Base-by-base conservation (phyloP, 1,139 yeast species). In the Zygoascus meyerae region DNA sequence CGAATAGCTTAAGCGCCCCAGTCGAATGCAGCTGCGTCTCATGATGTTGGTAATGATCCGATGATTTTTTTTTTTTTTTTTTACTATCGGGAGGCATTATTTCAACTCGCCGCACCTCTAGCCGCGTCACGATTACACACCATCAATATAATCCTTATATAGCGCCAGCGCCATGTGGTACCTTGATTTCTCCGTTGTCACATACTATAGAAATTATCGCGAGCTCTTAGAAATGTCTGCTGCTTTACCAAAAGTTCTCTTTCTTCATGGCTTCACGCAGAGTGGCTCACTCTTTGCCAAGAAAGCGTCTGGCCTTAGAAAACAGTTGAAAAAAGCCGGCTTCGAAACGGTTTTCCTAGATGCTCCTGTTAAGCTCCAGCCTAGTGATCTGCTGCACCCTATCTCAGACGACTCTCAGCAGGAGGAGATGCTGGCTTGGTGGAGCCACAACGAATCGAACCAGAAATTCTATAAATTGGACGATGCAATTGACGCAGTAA, bases 271-370 rank as follows among this genome's bases (percentile, higher is more conserved):
- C 1, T 78, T 74, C 59, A 67, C 77, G 8, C 52, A 87, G 68
- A 83, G 78, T 55, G 95, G 86, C 5, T 73, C 78, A 38, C 71
- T 81, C 10, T 82, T 89, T 60, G 83, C 92, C 14, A 82, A 79
- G 52, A 87, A 87, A 62, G 78, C 95, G 0, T 78, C 92, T 1
- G 95, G 86, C 2, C 69, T 90, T 15, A 71, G 95, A 48, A 84
- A 86, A 59, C 72, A 81, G 2, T 68, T 89, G 53, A 77, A 81
- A 59, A 81, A 83, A 57, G 70, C 74, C 17, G 80, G 81, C 39
- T 77, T 81, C 55, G 86, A 85, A 59, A 75, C 90, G 28, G 78
- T 83, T 10, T 90, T 84, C 63, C 67, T 87, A 46, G 86, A 86
- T 57, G 97, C 84, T 1, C 96, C 97, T 1, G 67, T 78, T 5